A percentile compares a stretch with the other conserved stretches of the same genome.
Evolutionary conservation across 2,329 filamentous ascomycete genomes (phyloP).

Genomic region (Neoarthrinium moseri): DNA sequence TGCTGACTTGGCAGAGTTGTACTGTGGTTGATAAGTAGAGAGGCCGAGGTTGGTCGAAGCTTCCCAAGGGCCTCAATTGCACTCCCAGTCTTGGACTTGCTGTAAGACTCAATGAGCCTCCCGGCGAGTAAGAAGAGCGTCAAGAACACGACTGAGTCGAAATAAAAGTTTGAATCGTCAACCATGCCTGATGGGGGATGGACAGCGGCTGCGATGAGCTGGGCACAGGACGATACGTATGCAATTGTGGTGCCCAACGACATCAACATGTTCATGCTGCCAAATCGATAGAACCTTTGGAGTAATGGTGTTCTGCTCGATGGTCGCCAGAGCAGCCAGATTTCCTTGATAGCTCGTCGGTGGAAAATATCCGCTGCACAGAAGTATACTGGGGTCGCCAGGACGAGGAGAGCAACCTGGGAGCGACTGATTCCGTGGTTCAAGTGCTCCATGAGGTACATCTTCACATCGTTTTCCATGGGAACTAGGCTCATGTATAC

Average conservation of each 20-base stretch:
- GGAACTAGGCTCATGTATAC: slow-evolving; percentile 85
- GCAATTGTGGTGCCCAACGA: slow-evolving; percentile 85
- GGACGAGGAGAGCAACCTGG: slow-evolving; percentile 76
- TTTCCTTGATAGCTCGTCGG: slow-evolving; percentile 72
- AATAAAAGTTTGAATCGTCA: slow-evolving; percentile 66
- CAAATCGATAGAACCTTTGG: slow-evolving; percentile 84
- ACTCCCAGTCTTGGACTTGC: slow-evolving; percentile 86
- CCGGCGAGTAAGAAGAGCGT: slow-evolving; percentile 81
- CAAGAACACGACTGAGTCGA: slow-evolving; percentile 89
- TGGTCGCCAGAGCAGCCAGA: slow-evolving; percentile 73
- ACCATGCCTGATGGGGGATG: slow-evolving; percentile 34
- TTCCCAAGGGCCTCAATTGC: slow-evolving; percentile 78
- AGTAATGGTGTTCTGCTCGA: slow-evolving; percentile 71
- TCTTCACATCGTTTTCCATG: slow-evolving; percentile 52
- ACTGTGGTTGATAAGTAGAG: too few relatives aligned
- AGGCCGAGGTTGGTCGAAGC: slow-evolving; percentile 73
- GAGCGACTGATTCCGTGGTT: slow-evolving; percentile 71
- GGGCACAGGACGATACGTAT: slow-evolving; percentile 77
- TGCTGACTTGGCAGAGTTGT: slow-evolving; percentile 35
- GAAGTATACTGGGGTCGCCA: slow-evolving; percentile 85
- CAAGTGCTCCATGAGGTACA: slow-evolving; percentile 70
- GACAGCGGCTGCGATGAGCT: slow-evolving; percentile 66
- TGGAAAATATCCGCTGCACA: slow-evolving; percentile 87
- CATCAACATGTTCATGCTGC: slow-evolving; percentile 95
- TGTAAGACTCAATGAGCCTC: slow-evolving; percentile 81